Evolutionary conservation across 2,329 filamentous ascomycete species (phyloP).

Genomic region (Xylaria hypoxylon): DNA sequence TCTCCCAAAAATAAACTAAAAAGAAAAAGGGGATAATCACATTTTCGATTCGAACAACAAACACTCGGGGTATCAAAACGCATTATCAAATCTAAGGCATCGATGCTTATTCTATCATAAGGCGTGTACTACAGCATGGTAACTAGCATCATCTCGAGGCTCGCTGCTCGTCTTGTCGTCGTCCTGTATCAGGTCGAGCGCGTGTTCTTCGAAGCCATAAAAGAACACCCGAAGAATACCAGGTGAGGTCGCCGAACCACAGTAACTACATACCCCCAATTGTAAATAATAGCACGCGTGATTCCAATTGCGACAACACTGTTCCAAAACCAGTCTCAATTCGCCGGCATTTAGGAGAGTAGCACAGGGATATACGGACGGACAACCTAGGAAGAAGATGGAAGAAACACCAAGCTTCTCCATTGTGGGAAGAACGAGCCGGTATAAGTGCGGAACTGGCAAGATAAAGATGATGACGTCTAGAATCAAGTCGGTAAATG

Average conservation of each 20-base stretch:
- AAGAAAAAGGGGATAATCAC: background rate
- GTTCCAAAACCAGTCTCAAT: slow-evolving; percentile 9
- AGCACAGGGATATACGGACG: slow-evolving; percentile 23
- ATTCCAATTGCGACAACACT: slow-evolving; percentile 37
- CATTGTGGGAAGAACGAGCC: slow-evolving; percentile 30
- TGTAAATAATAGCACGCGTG: slow-evolving; percentile 36
- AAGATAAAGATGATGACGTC: slow-evolving; percentile 40
- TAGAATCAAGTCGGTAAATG: slow-evolving; percentile 36
- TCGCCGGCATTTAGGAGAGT: background rate
- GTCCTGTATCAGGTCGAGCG: background rate
- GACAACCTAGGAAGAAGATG: slow-evolving; percentile 39
- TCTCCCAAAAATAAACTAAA: background rate
- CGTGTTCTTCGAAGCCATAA: slow-evolving; percentile 38
- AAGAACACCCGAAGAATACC: slow-evolving; percentile 36
- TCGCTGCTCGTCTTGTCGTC: slow-evolving; percentile 5
- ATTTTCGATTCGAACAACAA: background rate
- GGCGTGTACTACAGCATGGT: slow-evolving; percentile 5
- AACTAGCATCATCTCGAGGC: slow-evolving; percentile 11
- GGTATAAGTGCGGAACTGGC: slow-evolving; percentile 35
- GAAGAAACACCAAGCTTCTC: slow-evolving; percentile 38
- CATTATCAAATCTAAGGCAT: background rate
- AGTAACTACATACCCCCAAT: slow-evolving; percentile 32
- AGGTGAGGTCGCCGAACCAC: slow-evolving; percentile 37
- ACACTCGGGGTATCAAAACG: slow-evolving; percentile 18
- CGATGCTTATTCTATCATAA: background rate